A percentile compares a stretch with the other conserved stretches of the same genome.
phyloP scores from a whole-genome alignment of 2,329 filamentous ascomycete species.

The Chrysoporthe austroafricana region DNA sequence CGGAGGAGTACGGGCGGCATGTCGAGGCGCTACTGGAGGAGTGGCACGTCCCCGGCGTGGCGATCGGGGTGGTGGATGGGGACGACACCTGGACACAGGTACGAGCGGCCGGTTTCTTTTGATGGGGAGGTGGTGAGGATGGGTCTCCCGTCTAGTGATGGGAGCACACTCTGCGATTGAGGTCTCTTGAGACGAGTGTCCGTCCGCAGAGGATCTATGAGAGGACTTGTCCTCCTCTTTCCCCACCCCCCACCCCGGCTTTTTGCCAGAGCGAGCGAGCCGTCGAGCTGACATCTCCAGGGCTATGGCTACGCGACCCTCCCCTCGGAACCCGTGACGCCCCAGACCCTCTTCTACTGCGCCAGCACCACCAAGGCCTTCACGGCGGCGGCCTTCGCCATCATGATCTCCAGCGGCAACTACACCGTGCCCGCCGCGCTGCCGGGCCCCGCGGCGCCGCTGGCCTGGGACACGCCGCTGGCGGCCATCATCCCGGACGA shows the following conservation, averaged over 20 bases:
- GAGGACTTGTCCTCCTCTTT: no score
- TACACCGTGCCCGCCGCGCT: constrained; percentile 30
- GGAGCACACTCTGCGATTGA: background rate
- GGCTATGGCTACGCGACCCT: constrained; percentile 48
- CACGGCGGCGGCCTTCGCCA: constrained; percentile 52
- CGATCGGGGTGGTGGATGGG: constrained; percentile 52
- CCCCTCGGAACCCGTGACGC: constrained; percentile 45
- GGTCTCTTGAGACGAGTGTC: background rate
- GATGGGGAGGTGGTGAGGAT: background rate
- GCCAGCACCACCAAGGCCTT: constrained; percentile 61
- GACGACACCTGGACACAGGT: constrained; percentile 47
- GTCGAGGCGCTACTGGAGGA: constrained; percentile 38
- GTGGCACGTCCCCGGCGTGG: constrained; percentile 54
- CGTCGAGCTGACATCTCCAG: constrained; percentile 32
- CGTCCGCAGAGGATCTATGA: background rate
- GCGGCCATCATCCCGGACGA: constrained; percentile 51
- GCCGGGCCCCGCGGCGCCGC: constrained; percentile 35
- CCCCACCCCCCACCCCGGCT: no score
- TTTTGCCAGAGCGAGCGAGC: no score
- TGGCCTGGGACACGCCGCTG: constrained; percentile 52
- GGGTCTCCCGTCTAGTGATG: background rate
- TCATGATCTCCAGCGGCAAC: constrained; percentile 51
- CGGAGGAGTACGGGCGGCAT: constrained; percentile 22
- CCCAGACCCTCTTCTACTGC: constrained; percentile 55
- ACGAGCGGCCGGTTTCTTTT: constrained; percentile 19